Percentiles rank a stretch among this genome's conserved stretches.
Evolutionary conservation across 108 stramenopile species (phyloP).

Genomic region (Nitzschia sp.): DNA sequence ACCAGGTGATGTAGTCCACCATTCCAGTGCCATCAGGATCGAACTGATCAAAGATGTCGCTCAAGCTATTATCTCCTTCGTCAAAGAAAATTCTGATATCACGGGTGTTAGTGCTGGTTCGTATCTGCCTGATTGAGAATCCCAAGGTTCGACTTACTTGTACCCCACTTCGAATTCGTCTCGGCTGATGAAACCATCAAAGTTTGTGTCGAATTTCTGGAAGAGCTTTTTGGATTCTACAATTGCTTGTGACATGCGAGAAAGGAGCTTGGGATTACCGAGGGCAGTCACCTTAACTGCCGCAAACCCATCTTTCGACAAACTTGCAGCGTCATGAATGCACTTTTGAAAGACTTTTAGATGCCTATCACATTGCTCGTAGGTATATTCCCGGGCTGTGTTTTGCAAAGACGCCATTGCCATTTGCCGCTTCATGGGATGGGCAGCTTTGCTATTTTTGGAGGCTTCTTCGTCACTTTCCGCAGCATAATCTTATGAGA

Average conservation of each 20-base stretch:
- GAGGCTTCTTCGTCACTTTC: constrained; percentile 51
- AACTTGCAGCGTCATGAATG: constrained; percentile 79
- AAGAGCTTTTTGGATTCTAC: constrained; percentile 73
- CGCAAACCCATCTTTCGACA: constrained; percentile 71
- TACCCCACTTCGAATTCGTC: constrained; percentile 66
- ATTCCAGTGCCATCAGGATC: constrained; percentile 57
- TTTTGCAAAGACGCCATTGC: background rate
- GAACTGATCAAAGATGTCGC: constrained; percentile 51
- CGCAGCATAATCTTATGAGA: constrained; percentile 99
- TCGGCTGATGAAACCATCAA: constrained; percentile 57
- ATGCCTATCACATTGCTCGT: constrained; percentile 85
- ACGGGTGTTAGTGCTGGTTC: no score
- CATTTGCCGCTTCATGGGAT: background rate
- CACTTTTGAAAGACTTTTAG: constrained; percentile 70
- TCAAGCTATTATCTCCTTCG: constrained; percentile 40
- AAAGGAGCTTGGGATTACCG: constrained; percentile 87
- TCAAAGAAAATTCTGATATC: constrained; percentile 35
- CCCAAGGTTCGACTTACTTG: constrained; percentile 21
- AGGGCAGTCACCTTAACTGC: constrained; percentile 96
- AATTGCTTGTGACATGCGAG: constrained; percentile 83
- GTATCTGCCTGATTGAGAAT: background rate
- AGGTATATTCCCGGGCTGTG: constrained; percentile 53
- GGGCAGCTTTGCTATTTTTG: background rate
- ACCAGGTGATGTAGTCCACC: constrained; percentile 88
- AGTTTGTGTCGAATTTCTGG: constrained; percentile 55